Percentiles rank a stretch among this genome's conserved stretches.
Evolutionary conservation across 2,329 filamentous ascomycete genomes (phyloP).

Genomic region (Claviceps africana): DNA sequence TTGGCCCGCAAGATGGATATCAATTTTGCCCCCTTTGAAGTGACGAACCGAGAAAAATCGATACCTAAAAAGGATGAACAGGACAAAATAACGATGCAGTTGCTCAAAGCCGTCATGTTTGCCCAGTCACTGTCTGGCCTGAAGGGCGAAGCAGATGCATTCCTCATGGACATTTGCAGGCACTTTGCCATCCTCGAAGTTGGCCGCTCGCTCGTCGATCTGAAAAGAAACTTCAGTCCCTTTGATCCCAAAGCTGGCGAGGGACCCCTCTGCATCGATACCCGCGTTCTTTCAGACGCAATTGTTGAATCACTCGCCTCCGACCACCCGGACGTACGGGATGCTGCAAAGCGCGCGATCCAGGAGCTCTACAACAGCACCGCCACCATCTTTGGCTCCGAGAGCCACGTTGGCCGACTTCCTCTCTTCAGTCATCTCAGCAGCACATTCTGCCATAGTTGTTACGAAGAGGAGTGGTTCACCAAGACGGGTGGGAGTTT

Average conservation of each 20-base stretch:
- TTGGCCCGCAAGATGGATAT: constrained; percentile 56
- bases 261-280: constrained; percentile 75
- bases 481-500: constrained; percentile 86
- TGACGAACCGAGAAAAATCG: constrained; percentile 67
- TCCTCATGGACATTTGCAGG: constrained; percentile 68
- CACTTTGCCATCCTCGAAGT: constrained; percentile 89
- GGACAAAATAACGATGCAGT: constrained; percentile 66
- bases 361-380: constrained; percentile 65
- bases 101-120: constrained; percentile 80
- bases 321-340: constrained; percentile 64
- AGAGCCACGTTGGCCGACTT: constrained; percentile 57
- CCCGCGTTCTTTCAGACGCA: constrained; percentile 74
- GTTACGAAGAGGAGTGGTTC: constrained; percentile 97
- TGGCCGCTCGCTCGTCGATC: constrained; percentile 66
- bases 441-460: constrained; percentile 80
- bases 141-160: constrained; percentile 56
- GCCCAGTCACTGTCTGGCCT: constrained; percentile 73
- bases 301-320: constrained; percentile 83
- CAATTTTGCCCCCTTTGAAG: constrained; percentile 56
- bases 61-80: constrained; percentile 77
- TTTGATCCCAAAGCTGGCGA: constrained; percentile 83
- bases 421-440: constrained; percentile 76
- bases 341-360: constrained; percentile 68
- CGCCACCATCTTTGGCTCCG: constrained; percentile 62
- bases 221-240: constrained; percentile 60